A percentile compares a stretch with the other conserved stretches of the same genome.
Evolutionary conservation across 208 protist genomes (phyloP).

Genomic region (Crithidia fasciculata): DNA sequence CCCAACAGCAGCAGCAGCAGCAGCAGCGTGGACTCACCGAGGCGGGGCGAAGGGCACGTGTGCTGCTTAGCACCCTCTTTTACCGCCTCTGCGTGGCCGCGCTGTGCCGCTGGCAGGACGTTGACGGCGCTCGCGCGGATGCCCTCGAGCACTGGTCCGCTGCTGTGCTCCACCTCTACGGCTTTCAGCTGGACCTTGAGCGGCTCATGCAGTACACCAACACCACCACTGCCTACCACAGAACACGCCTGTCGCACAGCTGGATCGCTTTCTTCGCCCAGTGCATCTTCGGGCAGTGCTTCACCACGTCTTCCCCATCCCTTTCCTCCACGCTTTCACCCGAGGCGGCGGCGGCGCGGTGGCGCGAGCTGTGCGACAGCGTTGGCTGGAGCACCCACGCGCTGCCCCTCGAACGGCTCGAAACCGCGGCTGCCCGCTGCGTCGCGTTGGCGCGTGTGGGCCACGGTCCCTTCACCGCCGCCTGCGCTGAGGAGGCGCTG

Average conservation of each 20-base stretch:
- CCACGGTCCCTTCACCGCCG: conserved; percentile 16
- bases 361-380: conserved; percentile 50
- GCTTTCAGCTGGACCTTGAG: conserved; percentile 37
- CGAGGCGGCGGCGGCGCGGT: conserved; percentile 32
- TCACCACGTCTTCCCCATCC: conserved; percentile 8
- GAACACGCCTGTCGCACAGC: conserved; percentile 29
- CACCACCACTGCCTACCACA: conserved; percentile 25
- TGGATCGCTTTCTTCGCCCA: conserved; percentile 50
- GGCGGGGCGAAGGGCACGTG: not conserved
- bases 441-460: conserved; percentile 33
- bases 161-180: conserved; percentile 44
- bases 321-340: conserved; percentile 1
- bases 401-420: conserved; percentile 45
- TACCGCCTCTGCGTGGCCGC: conserved; percentile 31
- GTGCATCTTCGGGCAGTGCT: conserved; percentile 52
- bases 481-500: conserved; percentile 51
- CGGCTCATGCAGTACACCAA: conserved; percentile 29
- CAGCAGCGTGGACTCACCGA: conserved; percentile 11
- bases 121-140: conserved; percentile 14
- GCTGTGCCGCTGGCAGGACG: conserved; percentile 27
- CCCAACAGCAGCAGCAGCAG: not conserved
- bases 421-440: conserved; percentile 32
- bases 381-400: conserved; percentile 67
- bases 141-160: conserved; percentile 52
- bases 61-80: conserved; percentile 30